Evolutionary conservation across 176 grass and related monocot species (phyloP).

Genomic region (Coix lacrymajobi): DNA sequence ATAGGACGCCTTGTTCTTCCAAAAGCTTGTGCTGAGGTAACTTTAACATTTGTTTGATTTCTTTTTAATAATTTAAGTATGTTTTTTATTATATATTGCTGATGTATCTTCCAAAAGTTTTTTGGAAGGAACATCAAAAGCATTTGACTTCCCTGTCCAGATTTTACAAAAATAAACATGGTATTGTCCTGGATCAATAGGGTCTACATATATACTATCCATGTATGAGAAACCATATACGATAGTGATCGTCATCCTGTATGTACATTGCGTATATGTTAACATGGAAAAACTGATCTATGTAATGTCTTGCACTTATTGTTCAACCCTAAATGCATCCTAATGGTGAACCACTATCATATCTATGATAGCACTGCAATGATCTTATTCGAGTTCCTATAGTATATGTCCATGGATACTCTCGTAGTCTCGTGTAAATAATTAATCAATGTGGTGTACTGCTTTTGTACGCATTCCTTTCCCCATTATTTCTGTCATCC

Average conservation of each 20-base stretch:
- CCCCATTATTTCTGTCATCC: conserved; percentile 8
- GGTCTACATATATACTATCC: neutral
- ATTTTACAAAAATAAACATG: neutral
- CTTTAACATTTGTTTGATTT: conserved; percentile 11
- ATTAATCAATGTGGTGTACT: neutral
- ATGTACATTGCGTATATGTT: neutral
- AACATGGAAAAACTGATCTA: neutral
- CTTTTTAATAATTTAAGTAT: conserved; percentile 4
- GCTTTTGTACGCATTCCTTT: neutral
- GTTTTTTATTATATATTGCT: neutral
- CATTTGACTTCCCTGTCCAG: neutral
- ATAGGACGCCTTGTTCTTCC: conserved; percentile 98
- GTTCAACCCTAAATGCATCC: neutral
- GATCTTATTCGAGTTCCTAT: neutral
- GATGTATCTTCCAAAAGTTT: neutral
- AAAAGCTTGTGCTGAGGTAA: conserved; percentile 99
- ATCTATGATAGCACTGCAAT: neutral
- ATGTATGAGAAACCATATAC: neutral
- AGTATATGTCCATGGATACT: neutral
- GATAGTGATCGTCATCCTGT: neutral
- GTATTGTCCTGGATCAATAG: neutral
- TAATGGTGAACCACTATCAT: neutral
- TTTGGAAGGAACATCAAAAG: conserved; percentile 2
- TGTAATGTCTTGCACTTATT: neutral
- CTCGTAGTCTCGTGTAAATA: neutral